Conservation (phyloP, 2,329 filamentous ascomycete species). For the Penicillium sp. region DNA sequence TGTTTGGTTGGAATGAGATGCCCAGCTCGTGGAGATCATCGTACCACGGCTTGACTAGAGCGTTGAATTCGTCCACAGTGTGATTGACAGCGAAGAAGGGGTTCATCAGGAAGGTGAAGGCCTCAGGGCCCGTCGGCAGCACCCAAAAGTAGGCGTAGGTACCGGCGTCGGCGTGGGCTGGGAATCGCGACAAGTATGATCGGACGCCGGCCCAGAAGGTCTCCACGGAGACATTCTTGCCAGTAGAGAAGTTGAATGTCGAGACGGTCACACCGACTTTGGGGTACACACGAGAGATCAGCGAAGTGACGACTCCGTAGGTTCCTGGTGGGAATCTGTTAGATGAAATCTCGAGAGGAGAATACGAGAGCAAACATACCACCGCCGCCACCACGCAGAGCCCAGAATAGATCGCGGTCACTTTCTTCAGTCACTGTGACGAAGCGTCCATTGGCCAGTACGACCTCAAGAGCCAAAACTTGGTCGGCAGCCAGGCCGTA, state of each 20-base stretch:
- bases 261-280: conserved; percentile 29
- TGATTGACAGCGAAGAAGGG: conserved; percentile 31
- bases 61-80: conserved; percentile 29
- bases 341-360: background rate
- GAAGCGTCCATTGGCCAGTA: conserved; percentile 28
- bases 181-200: conserved; percentile 30
- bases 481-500: conserved; percentile 53
- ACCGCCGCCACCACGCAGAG: conserved; percentile 42
- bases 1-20: conserved; percentile 26
- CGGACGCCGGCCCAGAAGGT: conserved; percentile 33
- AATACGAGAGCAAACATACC: background rate
- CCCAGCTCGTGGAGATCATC: conserved; percentile 25
- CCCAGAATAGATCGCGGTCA: conserved; percentile 64
- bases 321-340: conserved; percentile 21
- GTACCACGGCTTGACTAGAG: conserved; percentile 31
- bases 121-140: conserved; percentile 15
- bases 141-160: conserved; percentile 37
- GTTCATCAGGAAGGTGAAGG: conserved; percentile 37
- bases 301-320: conserved; percentile 33
- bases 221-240: conserved; percentile 23
- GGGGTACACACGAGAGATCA: conserved; percentile 30
- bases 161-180: conserved; percentile 29
- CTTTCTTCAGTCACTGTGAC: conserved; percentile 31
- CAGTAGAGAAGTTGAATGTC: conserved; percentile 30
- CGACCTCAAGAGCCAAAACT: conserved; percentile 29